Evolutionary conservation across 2,329 filamentous ascomycete species (phyloP), one percentile per base, ranked within the genome.

Genomic region (Aspergillus neotritici): DNA sequence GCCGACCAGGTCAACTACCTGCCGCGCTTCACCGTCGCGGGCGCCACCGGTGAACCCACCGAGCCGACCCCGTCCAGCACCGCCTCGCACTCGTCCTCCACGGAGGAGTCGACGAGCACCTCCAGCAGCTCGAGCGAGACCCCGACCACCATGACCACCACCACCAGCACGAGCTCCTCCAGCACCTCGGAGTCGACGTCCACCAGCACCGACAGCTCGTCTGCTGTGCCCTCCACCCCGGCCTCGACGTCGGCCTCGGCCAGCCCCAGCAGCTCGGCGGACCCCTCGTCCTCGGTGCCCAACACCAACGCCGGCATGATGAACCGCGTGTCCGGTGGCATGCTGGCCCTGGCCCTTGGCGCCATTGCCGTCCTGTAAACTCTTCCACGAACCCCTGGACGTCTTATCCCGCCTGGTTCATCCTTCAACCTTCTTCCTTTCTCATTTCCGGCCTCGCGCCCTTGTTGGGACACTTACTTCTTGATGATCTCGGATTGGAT

Each of bases 21-120:
- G 30, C 70, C 72, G 5, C 68, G 67, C 47, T 79, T 79, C 63
- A 63, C 67, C 31, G 64, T 79, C 43, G 55, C 71, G 10, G 72
- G 69, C 48, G 63, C 65, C 48, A 70, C 68, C 44, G 70, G 51
- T 47, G 49, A 56, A 28, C 52, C 60, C 37, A 57, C 68, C n/a
- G 53, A 60, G 14, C 61, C 59, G 31, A 49, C 53, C 6, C 47
- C 54, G 32, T 38, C 54, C 12, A 57, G 58, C 37, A 46, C 57
- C 25, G 44, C 50, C 11, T 47, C 55, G 28, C 47, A 47, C 16
- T 55, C 57, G 17, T 45, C 58, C 11, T 51, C 55, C 37, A 48
- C 40, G 33, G 40, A 44, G 28, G 43, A 51, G 17, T 54, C 58
- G 21, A 50, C 51, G 7, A 5, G 48, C 51, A 37, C 49, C 30